A percentile compares a stretch with the other conserved stretches of the same genome.
Conservation (phyloP, 768 basidiomycete genomes). For the Leccinum rimulosum region DNA sequence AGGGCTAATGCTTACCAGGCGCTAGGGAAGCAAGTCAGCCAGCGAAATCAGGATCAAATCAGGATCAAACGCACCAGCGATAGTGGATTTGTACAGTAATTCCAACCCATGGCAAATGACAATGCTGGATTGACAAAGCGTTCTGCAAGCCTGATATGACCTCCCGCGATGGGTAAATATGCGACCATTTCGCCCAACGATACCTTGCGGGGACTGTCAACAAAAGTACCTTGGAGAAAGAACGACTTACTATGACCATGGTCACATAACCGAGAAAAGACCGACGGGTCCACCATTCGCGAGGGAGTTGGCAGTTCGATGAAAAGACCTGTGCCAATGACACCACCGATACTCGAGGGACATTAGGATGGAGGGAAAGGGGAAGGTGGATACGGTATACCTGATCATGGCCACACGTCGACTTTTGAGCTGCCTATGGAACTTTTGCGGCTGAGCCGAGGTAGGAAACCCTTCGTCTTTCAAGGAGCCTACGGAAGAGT, state of each 20-base stretch:
- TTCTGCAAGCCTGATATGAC: too few species aligned
- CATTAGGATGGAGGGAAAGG: too few species aligned
- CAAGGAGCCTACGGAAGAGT: conserved; percentile 14
- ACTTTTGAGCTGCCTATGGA: conserved; percentile 67
- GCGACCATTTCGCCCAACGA: conserved; percentile 63
- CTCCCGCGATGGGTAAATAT: conserved; percentile 50
- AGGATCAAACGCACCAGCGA: conserved; percentile 16
- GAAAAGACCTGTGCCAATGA: too few species aligned
- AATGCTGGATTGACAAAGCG: too few species aligned
- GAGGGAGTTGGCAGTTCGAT: too few species aligned
- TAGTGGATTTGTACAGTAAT: conserved; percentile 36
- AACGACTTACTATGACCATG: conserved; percentile 54
- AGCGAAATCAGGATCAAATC: too few species aligned
- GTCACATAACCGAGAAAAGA: too few species aligned
- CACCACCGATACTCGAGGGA: too few species aligned
- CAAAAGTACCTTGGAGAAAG: not conserved
- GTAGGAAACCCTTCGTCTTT: conserved; percentile 21
- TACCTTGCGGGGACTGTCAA: conserved; percentile 37
- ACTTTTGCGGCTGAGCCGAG: conserved; percentile 11
- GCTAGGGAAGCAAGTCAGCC: conserved; percentile 13
- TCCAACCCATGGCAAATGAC: too few species aligned
- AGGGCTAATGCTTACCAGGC: conserved; percentile 17
- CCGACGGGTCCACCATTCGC: too few species aligned
- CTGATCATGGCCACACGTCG: conserved; percentile 25
- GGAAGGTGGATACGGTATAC: too few species aligned